Conservation (phyloP, 2,329 filamentous ascomycete species). For the Alternaria arbusti region DNA sequence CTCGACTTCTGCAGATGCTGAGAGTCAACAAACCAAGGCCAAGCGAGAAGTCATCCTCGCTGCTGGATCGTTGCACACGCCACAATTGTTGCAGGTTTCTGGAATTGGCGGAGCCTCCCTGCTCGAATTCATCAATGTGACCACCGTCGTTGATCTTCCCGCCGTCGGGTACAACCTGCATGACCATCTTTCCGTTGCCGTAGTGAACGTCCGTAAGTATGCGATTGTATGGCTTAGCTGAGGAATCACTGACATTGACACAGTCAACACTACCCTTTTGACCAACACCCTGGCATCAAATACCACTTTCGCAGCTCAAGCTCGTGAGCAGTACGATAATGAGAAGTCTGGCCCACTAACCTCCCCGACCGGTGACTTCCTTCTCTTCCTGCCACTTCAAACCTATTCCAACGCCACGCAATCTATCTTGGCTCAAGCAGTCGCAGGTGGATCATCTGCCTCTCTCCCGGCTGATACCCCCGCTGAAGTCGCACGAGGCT, state of each 20-base stretch:
- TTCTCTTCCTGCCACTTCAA: slow-evolving; percentile 28
- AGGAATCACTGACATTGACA: background rate
- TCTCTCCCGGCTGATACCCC: slow-evolving; percentile 23
- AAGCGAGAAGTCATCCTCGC: slow-evolving; percentile 33
- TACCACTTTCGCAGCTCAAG: slow-evolving; percentile 28
- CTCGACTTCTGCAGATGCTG: slow-evolving; percentile 19
- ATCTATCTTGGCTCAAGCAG: slow-evolving; percentile 21
- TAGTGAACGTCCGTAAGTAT: slow-evolving; percentile 16
- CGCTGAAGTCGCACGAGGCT: slow-evolving; percentile 25
- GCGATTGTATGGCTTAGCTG: background rate
- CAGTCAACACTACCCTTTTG: slow-evolving; percentile 19
- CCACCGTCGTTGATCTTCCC: slow-evolving; percentile 29
- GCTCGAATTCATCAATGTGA: slow-evolving; percentile 25
- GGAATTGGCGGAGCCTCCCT: slow-evolving; percentile 33
- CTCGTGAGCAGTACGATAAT: slow-evolving; percentile 20
- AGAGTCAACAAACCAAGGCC: slow-evolving; percentile 19
- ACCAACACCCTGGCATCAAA: slow-evolving; percentile 16
- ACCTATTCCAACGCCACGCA: slow-evolving; percentile 24
- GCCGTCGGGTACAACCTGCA: slow-evolving; percentile 35
- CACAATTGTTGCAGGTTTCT: slow-evolving; percentile 36
- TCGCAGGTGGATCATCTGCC: slow-evolving; percentile 16
- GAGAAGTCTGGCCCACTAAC: slow-evolving; percentile 19
- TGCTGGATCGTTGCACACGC: slow-evolving; percentile 34
- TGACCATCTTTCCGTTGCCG: slow-evolving; percentile 21
- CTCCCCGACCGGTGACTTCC: slow-evolving; percentile 27